Percentiles rank a stretch among this genome's conserved stretches.
Conservation (phyloP, 179 eudicot species). For the Camellia oleifera region DNA sequence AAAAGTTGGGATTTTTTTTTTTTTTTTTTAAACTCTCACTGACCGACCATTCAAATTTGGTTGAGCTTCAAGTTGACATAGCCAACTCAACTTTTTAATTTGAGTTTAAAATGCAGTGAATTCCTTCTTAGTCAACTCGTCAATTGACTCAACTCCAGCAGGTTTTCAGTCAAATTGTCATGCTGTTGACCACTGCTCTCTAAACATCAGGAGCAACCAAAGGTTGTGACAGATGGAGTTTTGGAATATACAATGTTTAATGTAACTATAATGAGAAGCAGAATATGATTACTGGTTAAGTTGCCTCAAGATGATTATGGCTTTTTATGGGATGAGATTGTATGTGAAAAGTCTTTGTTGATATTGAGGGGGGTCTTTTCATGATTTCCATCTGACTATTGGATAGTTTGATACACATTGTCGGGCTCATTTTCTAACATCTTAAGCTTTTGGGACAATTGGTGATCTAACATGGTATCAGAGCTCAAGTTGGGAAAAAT, state of each 20-base stretch:
- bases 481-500: no score
- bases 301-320: neutral
- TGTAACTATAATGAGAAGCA: neutral
- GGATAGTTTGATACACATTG: no score
- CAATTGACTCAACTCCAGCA: neutral
- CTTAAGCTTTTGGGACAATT: no score
- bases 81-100: neutral
- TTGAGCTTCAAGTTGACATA: neutral
- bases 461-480: no score
- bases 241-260: neutral
- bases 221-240: neutral
- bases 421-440: no score
- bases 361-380: neutral
- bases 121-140: neutral
- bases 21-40: neutral
- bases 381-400: neutral
- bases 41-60: neutral
- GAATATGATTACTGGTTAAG: neutral
- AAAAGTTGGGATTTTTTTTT: neutral
- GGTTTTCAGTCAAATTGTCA: neutral
- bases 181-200: neutral
- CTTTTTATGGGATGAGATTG: neutral
- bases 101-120: neutral
- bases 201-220: neutral
- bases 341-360: neutral